A percentile compares a stretch with the other conserved stretches of the same genome.
Conservation (phyloP, 441 rosid genomes). For the Bocquillonia castaneifolia region DNA sequence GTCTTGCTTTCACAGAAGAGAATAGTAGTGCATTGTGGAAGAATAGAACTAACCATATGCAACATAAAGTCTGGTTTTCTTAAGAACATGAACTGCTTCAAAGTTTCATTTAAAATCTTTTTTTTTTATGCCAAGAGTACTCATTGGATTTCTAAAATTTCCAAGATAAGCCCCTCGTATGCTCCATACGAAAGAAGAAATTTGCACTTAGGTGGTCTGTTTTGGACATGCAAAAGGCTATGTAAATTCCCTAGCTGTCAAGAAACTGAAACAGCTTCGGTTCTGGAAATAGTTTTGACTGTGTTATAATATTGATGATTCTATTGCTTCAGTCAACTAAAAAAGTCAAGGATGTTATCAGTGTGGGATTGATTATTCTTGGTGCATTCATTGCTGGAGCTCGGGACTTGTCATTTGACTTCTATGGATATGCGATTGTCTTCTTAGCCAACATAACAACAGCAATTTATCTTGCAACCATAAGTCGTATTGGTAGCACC, state of each 20-base stretch:
- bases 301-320: conserved; percentile 23
- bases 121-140: neutral
- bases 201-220: neutral
- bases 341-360: conserved; percentile 49
- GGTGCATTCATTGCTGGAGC: conserved; percentile 96
- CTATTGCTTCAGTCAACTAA: conserved; percentile 39
- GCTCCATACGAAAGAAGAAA: too few species aligned
- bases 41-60: conserved; percentile 2
- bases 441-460: conserved; percentile 80
- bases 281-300: conserved; percentile 12
- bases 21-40: neutral
- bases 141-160: neutral
- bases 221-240: neutral
- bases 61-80: neutral
- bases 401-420: conserved; percentile 88
- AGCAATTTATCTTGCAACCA: conserved; percentile 86
- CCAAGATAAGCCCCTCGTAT: too few species aligned
- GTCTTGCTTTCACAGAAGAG: neutral
- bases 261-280: neutral
- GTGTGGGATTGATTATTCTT: conserved; percentile 83
- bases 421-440: conserved; percentile 81
- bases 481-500: conserved; percentile 72
- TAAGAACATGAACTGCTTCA: neutral
- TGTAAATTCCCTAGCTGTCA: neutral
- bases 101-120: neutral